These are phyloP conservation scores for Ogataea kodamae DNA, from an alignment of 805 yeast genomes.

Conservation along the genomic window DNA sequence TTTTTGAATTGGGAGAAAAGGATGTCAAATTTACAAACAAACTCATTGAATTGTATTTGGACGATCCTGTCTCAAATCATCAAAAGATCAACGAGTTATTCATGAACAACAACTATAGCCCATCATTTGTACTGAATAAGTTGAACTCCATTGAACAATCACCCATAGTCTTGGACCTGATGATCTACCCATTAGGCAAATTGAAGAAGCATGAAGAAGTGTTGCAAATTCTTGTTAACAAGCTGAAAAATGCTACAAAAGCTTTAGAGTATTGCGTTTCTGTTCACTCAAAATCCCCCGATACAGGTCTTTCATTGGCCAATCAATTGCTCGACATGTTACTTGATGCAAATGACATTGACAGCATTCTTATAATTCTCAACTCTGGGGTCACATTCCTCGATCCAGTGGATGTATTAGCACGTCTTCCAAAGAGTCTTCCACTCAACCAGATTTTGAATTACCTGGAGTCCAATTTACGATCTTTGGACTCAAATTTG, in stretches of 20 bases:
- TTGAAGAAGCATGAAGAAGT: conserved; percentile 61
- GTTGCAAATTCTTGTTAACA: conserved; percentile 55
- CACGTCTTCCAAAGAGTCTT: conserved; percentile 49
- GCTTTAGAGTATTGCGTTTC: conserved; percentile 61
- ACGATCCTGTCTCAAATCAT: conserved; percentile 21
- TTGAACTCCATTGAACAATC: conserved; percentile 18
- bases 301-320: conserved; percentile 43
- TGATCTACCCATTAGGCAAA: conserved; percentile 55
- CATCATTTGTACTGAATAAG: conserved; percentile 31
- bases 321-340: conserved; percentile 46
- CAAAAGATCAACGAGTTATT: conserved; percentile 37
- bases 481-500: conserved; percentile 37
- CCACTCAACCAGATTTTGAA: conserved; percentile 40
- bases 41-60: conserved; percentile 44
- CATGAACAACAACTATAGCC: conserved; percentile 35
- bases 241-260: conserved; percentile 50
- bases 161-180: conserved; percentile 36
- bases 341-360: conserved; percentile 18
- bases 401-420: conserved; percentile 38
- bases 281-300: conserved; percentile 37
- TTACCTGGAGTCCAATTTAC: conserved; percentile 45
- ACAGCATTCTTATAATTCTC: conserved; percentile 30
- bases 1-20: conserved; percentile 38
- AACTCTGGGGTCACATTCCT: conserved; percentile 24
- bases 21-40: conserved; percentile 40